A percentile compares a stretch with the other conserved stretches of the same genome.
Evolutionary conservation across 805 yeast species (phyloP).

Genomic region (Wickerhamiella dianesei): DNA sequence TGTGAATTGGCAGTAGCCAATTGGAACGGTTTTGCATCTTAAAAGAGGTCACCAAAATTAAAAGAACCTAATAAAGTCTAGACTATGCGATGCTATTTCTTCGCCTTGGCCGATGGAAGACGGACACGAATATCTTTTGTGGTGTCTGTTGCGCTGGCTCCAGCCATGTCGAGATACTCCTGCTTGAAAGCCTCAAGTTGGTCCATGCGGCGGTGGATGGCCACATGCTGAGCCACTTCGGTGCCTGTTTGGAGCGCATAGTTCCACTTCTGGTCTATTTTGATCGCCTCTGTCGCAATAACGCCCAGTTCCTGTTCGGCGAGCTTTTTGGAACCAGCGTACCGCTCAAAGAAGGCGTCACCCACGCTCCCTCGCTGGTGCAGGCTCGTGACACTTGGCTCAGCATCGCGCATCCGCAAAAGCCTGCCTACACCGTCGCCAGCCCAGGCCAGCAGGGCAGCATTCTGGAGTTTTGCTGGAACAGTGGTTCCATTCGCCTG

Average conservation of each 20-base stretch:
- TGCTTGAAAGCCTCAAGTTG: conserved; percentile 18
- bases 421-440: conserved; percentile 79
- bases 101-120: neutral
- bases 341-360: conserved; percentile 74
- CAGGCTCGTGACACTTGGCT: conserved; percentile 51
- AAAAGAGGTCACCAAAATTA: too few relatives aligned
- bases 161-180: conserved; percentile 14
- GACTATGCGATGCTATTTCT: too few relatives aligned
- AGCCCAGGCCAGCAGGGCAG: conserved; percentile 56
- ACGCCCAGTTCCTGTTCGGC: conserved; percentile 73
- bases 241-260: conserved; percentile 60
- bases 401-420: conserved; percentile 66
- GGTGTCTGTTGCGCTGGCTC: neutral
- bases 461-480: conserved; percentile 64
- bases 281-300: conserved; percentile 60
- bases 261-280: conserved; percentile 66
- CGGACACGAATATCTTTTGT: neutral
- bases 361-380: conserved; percentile 87
- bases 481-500: conserved; percentile 35
- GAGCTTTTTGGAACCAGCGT: conserved; percentile 58
- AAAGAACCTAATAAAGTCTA: too few relatives aligned
- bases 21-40: too few relatives aligned
- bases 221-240: conserved; percentile 86
- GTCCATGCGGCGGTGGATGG: conserved; percentile 60
- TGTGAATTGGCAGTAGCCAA: too few relatives aligned